Conservation (phyloP, 148 eudicot genomes). For the Cornus kousa region DNA sequence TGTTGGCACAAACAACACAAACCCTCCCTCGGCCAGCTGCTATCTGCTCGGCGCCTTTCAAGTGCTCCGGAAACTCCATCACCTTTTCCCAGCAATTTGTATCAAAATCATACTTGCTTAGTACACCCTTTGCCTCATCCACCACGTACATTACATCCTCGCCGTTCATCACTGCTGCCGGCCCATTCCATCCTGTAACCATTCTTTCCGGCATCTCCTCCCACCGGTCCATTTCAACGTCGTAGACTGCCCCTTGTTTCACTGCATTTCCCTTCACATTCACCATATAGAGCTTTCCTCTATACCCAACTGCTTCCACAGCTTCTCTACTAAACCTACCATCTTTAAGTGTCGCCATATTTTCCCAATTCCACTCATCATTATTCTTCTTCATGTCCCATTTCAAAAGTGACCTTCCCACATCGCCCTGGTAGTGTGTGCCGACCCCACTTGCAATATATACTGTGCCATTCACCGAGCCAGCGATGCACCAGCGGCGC, state of each 20-base stretch:
- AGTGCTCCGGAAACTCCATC: constrained; percentile 14
- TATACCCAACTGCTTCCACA: constrained; percentile 30
- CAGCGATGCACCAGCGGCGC: constrained; percentile 41
- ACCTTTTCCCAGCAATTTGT: constrained; percentile 34
- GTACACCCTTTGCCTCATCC: constrained; percentile 31
- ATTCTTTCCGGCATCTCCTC: constrained; percentile 44
- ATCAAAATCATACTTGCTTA: constrained; percentile 30
- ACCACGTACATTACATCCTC: constrained; percentile 31
- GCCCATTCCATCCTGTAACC: constrained; percentile 45
- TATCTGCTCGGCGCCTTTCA: constrained; percentile 38
- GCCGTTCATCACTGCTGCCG: constrained; percentile 20
- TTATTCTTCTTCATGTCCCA: constrained; percentile 29
- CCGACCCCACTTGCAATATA: constrained; percentile 43
- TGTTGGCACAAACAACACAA: constrained; percentile 24
- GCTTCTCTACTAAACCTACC: constrained; percentile 43
- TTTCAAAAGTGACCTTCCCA: constrained; percentile 39
- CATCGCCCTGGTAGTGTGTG: constrained; percentile 21
- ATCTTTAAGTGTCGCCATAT: constrained; percentile 23
- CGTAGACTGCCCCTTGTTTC: constrained; percentile 34
- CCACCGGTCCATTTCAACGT: constrained; percentile 25
- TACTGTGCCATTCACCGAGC: constrained; percentile 12
- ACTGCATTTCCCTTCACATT: constrained; percentile 35
- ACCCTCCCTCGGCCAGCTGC: constrained; percentile 31
- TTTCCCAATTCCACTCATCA: constrained; percentile 37
- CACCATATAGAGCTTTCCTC: constrained; percentile 42